Conservation (phyloP, 2,329 filamentous ascomycete species). For the Teratosphaeria epicoccoides region DNA sequence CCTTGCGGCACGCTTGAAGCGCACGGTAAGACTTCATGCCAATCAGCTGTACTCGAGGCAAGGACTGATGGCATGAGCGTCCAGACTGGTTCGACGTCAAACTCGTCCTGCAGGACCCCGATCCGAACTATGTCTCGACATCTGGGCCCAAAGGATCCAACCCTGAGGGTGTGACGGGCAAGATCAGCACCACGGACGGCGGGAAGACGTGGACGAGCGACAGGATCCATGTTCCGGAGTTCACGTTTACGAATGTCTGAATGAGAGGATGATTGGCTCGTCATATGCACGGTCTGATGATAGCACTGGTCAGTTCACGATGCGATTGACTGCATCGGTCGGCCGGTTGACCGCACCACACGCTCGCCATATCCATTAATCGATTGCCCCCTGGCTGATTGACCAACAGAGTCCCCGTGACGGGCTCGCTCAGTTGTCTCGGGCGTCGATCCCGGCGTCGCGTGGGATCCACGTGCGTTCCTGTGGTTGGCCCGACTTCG, state of each 20-base stretch:
- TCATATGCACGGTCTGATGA: too few relatives aligned
- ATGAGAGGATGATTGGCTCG: too few relatives aligned
- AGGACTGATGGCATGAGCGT: background rate
- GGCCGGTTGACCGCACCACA: too few relatives aligned
- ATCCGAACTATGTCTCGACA: background rate
- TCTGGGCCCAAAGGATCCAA: background rate
- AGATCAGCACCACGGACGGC: background rate
- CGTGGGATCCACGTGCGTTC: too few relatives aligned
- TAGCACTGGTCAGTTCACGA: too few relatives aligned
- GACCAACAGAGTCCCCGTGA: too few relatives aligned
- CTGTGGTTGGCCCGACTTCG: too few relatives aligned
- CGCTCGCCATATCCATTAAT: too few relatives aligned
- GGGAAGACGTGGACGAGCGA: background rate
- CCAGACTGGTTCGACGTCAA: background rate
- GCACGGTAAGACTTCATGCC: background rate
- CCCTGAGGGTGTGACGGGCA: background rate
- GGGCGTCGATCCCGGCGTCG: too few relatives aligned
- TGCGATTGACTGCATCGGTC: too few relatives aligned
- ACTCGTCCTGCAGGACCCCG: background rate
- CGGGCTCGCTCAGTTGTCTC: too few relatives aligned
- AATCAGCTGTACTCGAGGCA: background rate
- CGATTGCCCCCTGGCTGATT: too few relatives aligned
- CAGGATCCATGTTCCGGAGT: background rate
- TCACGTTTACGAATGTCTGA: background rate
- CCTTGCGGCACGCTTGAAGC: background rate